Base-by-base conservation (phyloP, 805 yeast species). In the Pichia californica region DNA sequence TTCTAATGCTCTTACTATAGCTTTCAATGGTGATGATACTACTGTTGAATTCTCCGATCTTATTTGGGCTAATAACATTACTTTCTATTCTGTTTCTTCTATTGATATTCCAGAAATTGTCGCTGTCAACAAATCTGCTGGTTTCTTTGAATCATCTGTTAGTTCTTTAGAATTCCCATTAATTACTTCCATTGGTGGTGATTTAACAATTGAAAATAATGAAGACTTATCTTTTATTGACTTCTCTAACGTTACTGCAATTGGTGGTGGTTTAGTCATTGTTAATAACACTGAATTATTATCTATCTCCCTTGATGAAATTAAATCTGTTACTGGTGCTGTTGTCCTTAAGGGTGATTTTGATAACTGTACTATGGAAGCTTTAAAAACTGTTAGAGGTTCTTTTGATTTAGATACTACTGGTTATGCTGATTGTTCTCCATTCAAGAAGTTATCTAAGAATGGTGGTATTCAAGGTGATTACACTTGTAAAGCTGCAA, bases 241-340 rank as follows among this genome's bases (percentile, higher is more conserved):
- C 53, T 83, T 88, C 74, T 71, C 84, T 41, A 65, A 74, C 62
- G 78, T 93, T 68, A 72, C 80, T 49, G 52, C 75, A 39, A 71
- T 93, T 58, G 94, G 91, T 65, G 98, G 99, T 77, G 99, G 96
- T 68, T 85, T 93, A 67, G 81, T 77, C 58, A 71, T 93, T 62
- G 79, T 85, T 52, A 87, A 88, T 80, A 93, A 93, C 83, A 70
- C 86, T 52, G 67, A 74, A 43, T 79, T 91, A 63, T 66, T 62
- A 39, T 57, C 73, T 46, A 71, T 91, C 62, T 91, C 88, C 62
- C 86, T 93, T 79, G 80, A 81, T 55, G 62, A 73, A 52, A 74
- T 93, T 59, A 67, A 73, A 63, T 67, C 84, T 48, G 78, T 91
- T 58, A 86, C 84, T 62, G 98, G 99, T 77, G 93, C 98, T 57